Evolutionary conservation across 495 filamentous ascomycete species (phyloP), one percentile per base, ranked within the genome.

Genomic region (Aspergillus saccharolyticus): DNA sequence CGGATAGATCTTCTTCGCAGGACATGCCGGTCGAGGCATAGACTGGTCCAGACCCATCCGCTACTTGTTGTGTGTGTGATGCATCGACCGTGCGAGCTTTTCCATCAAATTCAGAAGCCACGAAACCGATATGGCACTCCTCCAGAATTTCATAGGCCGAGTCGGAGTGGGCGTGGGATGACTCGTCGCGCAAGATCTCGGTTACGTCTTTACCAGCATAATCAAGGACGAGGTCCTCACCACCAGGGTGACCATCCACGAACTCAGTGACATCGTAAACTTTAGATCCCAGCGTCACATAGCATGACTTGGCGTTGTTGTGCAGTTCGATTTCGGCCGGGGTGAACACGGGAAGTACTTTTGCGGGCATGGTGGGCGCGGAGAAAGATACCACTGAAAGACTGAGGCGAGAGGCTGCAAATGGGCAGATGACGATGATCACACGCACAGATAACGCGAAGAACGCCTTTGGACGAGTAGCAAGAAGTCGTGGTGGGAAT

Each of bases 211-310:
- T 90, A 47, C 93, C 94, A 30, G 81, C 94, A 74, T 94, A 91
- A 52, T 96, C 87, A 48, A 97, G 78, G 55, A 99, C 85, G 56
- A 97, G 70, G 56, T 97, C 90, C 63, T 82, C 83, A 54, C 95
- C 95, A 58, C 93, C 95, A 33, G 95, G 95, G 70, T 99, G 95
- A 57, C 88, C 84, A 48, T 87, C 80, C 53, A 97, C 68, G 65
- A 99, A 99, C 22, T 84, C 78, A 21, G 95, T 96, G 57, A 99
- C 82, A 80, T 99, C 91, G 82, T 90, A 97, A 63, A 97, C 94
- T 61, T 92, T 93, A 22, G 79, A 80, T 33, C 90, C 94, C 44
- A 96, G 70, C 0, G 89, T 92, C 61, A 99, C 90, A 78, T 91
- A 99, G 80, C 95, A 97, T 20, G 89, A 95, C 69, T 91, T 85